Base-by-base conservation (phyloP, 2,329 filamentous ascomycete species). In the Talaromyces sp. region DNA sequence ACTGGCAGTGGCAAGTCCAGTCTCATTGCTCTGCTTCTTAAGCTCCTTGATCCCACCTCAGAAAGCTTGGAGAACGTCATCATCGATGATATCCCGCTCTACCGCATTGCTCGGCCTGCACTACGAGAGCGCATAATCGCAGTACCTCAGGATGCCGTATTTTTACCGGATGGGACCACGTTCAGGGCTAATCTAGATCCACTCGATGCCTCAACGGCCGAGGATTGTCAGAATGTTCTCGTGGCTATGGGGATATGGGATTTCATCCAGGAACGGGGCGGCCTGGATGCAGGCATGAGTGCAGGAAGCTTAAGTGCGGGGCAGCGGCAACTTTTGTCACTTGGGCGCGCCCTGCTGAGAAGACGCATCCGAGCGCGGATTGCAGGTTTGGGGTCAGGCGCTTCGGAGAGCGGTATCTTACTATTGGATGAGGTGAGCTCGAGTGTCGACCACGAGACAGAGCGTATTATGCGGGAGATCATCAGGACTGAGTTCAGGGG, bases 261-360 rank as follows among this genome's bases (percentile, higher is more conserved):
- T 27, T 70, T 75, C 19, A 73, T 81, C 43, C 57, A 75, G 63
- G 74, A 76, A 63, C 75, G 77, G 62, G 79, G 78, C 7, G 74
- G 71, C 7, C 70, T 82, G 3, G 74, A 77, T 65, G 73, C 75
- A 3, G 72, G 76, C 1, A 80, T 88, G 68, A 77, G 78, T 14
- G 75, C 80, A 1, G 79, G 83, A 9, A 77, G 79, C 60, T 76
- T 88, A 9, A 83, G 81, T 5, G 82, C 83, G 41, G 88, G 88
- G 0, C 87, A 90, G 72, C 82, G 82, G 50, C 88, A 90, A 70
- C 79, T 90, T 0, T 87, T 90, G 68, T 87, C 83, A 66, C 79
- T 90, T 2, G 87, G 84, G 0, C 75, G 87, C 0, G 87, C 86
- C 0, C 78, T 89, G 14, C 72, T 90, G 41, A 61, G 59, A 61